phyloP scores from a whole-genome alignment of 179 eudicot species.

The Beta macrorhiza region DNA sequence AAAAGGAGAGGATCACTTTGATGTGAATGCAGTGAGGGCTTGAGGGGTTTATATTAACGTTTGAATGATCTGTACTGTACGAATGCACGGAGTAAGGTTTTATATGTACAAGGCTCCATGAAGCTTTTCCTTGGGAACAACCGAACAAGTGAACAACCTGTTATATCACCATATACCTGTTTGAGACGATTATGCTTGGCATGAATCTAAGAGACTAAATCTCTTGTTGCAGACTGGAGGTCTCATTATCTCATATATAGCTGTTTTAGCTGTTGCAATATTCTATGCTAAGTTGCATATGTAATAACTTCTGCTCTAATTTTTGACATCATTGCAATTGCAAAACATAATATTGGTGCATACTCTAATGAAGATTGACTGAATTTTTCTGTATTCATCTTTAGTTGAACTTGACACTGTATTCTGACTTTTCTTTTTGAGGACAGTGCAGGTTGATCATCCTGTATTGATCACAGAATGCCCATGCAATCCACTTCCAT shows the following conservation, averaged over 20 bases:
- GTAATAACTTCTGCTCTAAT: neutral
- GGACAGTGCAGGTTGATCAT: conserved; percentile 82
- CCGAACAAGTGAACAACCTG: neutral
- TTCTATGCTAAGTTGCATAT: neutral
- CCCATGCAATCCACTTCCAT: conserved; percentile 81
- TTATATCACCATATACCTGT: neutral
- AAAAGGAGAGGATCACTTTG: neutral
- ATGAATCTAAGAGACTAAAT: neutral
- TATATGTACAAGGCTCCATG: neutral
- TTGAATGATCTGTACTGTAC: neutral
- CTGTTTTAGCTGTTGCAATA: neutral
- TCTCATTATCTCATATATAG: neutral
- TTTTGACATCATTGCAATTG: neutral
- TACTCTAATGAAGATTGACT: neutral
- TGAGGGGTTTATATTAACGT: neutral
- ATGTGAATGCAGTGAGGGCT: neutral
- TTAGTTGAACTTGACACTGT: conserved; percentile 16
- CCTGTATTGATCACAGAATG: conserved; percentile 96
- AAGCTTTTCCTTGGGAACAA: neutral
- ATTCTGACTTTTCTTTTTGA: conserved; percentile 30
- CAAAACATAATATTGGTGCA: neutral
- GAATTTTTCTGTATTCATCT: neutral
- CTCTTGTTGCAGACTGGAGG: too few species aligned
- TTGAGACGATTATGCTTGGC: neutral
- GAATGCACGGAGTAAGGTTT: neutral